Percentiles rank a stretch among this genome's conserved stretches.
Evolutionary conservation across 441 rosid species (phyloP).

Genomic region (Erysimum pusillum): DNA sequence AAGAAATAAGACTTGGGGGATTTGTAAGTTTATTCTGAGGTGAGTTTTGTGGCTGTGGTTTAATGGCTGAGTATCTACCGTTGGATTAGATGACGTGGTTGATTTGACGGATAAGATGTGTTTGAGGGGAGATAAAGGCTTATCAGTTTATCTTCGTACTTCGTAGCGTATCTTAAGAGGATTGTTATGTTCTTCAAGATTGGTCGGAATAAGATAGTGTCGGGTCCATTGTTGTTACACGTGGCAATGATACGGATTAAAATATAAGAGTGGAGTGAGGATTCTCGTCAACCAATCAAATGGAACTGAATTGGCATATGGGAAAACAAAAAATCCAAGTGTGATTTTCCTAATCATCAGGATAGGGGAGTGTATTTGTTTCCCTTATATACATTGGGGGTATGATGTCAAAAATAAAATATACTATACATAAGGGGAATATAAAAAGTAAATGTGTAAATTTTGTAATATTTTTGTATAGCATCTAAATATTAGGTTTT

Average conservation of each 20-base stretch:
- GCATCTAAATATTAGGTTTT: too few relatives aligned
- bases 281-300: conserved; percentile 37
- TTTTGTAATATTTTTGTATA: not conserved
- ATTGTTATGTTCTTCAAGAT: conserved; percentile 42
- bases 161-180: conserved; percentile 37
- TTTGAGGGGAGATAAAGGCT: conserved; percentile 39
- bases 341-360: conserved; percentile 26
- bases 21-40: conserved; percentile 34
- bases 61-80: conserved; percentile 14
- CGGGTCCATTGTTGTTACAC: conserved; percentile 18
- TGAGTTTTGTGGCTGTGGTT: conserved; percentile 47
- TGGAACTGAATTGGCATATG: not conserved
- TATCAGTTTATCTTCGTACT: conserved; percentile 48
- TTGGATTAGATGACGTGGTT: conserved; percentile 40
- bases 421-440: not conserved
- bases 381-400: too few relatives aligned
- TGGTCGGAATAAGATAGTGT: conserved; percentile 47
- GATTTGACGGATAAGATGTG: conserved; percentile 27
- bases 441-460: not conserved
- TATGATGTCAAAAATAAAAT: too few relatives aligned
- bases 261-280: conserved; percentile 16
- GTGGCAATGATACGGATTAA: not conserved
- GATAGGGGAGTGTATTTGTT: not conserved
- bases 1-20: conserved; percentile 32
- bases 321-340: conserved; percentile 18